Conservation (phyloP, 345 rosid genomes). For the Citrus maxima region DNA sequence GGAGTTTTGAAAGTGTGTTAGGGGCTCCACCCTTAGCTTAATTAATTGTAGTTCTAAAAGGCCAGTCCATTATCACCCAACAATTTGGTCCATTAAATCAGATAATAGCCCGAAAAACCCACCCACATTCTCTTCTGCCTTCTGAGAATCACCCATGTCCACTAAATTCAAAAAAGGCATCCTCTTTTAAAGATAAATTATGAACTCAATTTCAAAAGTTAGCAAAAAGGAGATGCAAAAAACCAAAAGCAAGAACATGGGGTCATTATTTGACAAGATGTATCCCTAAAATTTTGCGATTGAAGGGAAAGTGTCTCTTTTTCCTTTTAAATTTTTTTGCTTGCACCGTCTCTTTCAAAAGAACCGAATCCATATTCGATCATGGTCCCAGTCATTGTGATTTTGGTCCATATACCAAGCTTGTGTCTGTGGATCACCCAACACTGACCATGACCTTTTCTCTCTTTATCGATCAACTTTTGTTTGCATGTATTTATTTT, state of each 20-base stretch:
- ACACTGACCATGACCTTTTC: slow-evolving; percentile 38
- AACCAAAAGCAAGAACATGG: neutral
- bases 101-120: neutral
- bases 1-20: no score
- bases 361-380: neutral
- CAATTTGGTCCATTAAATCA: neutral
- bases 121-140: neutral
- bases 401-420: slow-evolving; percentile 20
- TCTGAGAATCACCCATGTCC: neutral
- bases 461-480: slow-evolving; percentile 27
- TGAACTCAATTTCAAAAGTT: neutral
- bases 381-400: slow-evolving; percentile 20
- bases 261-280: neutral
- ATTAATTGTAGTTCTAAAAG: neutral
- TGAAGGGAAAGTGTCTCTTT: neutral
- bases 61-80: neutral
- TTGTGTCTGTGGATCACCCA: slow-evolving; percentile 60
- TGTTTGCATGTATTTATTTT: slow-evolving; percentile 30
- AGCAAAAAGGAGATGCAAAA: neutral
- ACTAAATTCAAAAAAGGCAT: neutral
- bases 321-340: neutral
- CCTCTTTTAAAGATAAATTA: neutral
- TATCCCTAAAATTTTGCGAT: slow-evolving; percentile 1
- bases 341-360: slow-evolving; percentile 16
- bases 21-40: no score